phyloP scores from a whole-genome alignment of 805 yeast genomes.

The Phaffomyces antillensis region DNA sequence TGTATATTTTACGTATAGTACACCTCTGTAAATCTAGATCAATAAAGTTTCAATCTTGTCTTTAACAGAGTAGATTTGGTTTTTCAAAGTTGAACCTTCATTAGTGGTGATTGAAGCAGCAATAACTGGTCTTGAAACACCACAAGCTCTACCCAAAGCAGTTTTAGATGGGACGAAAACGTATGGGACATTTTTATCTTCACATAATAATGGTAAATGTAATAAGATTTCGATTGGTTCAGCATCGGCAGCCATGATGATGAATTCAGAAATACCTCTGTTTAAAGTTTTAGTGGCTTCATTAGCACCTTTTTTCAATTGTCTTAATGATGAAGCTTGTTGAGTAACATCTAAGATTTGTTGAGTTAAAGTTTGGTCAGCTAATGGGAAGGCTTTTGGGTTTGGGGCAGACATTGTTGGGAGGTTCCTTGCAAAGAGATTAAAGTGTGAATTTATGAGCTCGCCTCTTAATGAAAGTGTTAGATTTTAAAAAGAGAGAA shows the following conservation, averaged over 20 bases:
- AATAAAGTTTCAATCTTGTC: constrained; percentile 97
- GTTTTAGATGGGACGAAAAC: constrained; percentile 98
- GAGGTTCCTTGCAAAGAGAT: constrained; percentile 37
- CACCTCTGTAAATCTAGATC: constrained; percentile 42
- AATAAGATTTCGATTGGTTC: constrained; percentile 97
- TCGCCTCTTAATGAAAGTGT: constrained; percentile 20
- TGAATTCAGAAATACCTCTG: constrained; percentile 99
- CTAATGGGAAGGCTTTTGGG: constrained; percentile 98
- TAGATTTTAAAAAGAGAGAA: not conserved
- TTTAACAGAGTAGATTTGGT: constrained; percentile 94
- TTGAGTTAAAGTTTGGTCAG: constrained; percentile 91
- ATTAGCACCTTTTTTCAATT: constrained; percentile 98
- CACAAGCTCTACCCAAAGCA: constrained; percentile 99
- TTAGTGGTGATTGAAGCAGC: constrained; percentile 98
- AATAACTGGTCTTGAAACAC: constrained; percentile 98
- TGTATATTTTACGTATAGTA: constrained; percentile 1
- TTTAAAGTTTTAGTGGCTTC: constrained; percentile 98
- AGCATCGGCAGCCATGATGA: constrained; percentile 99
- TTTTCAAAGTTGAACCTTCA: constrained; percentile 96
- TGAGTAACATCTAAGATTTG: constrained; percentile 97
- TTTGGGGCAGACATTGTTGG: constrained; percentile 75
- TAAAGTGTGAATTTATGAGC: constrained; percentile 12
- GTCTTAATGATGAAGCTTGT: constrained; percentile 97
- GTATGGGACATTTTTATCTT: constrained; percentile 99
- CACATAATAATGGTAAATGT: constrained; percentile 96